Evolutionary conservation across 208 protist species (phyloP).

Genomic region (Perkinsela sp.): DNA sequence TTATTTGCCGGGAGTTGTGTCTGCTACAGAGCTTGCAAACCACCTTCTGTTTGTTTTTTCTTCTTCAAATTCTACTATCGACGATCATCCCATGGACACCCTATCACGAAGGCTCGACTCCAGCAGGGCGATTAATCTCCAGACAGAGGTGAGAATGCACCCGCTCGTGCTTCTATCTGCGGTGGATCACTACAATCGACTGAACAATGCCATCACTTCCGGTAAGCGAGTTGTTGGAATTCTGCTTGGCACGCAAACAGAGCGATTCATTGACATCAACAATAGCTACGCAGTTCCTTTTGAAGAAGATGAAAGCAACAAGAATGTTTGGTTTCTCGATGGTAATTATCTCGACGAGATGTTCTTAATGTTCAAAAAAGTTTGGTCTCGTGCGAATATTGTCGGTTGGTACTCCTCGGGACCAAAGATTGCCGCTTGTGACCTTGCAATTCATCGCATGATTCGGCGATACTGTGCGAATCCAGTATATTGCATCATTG

Average conservation of each 20-base stretch:
- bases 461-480: slow-evolving; percentile 66
- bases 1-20: too few relatives aligned
- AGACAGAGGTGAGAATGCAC: slow-evolving; percentile 72
- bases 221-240: slow-evolving; percentile 86
- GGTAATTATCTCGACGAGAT: slow-evolving; percentile 80
- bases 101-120: too few relatives aligned
- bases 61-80: too few relatives aligned
- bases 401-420: slow-evolving; percentile 98
- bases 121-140: background rate
- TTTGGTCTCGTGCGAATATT: slow-evolving; percentile 85
- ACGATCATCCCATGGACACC: too few relatives aligned
- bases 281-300: slow-evolving; percentile 97
- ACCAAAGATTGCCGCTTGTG: slow-evolving; percentile 75
- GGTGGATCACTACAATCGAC: slow-evolving; percentile 96
- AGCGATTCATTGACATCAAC: slow-evolving; percentile 38
- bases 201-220: slow-evolving; percentile 50
- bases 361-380: slow-evolving; percentile 93
- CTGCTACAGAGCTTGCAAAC: too few relatives aligned
- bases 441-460: slow-evolving; percentile 88
- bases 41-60: too few relatives aligned
- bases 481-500: slow-evolving; percentile 67
- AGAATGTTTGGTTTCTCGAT: slow-evolving; percentile 95
- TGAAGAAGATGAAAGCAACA: slow-evolving; percentile 87
- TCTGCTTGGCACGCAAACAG: slow-evolving; percentile 63
- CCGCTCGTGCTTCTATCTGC: slow-evolving; percentile 90